Percentiles rank a stretch among this genome's conserved stretches.
Evolutionary conservation across 495 filamentous ascomycete species (phyloP).

Genomic region (Penicillium herquei): DNA sequence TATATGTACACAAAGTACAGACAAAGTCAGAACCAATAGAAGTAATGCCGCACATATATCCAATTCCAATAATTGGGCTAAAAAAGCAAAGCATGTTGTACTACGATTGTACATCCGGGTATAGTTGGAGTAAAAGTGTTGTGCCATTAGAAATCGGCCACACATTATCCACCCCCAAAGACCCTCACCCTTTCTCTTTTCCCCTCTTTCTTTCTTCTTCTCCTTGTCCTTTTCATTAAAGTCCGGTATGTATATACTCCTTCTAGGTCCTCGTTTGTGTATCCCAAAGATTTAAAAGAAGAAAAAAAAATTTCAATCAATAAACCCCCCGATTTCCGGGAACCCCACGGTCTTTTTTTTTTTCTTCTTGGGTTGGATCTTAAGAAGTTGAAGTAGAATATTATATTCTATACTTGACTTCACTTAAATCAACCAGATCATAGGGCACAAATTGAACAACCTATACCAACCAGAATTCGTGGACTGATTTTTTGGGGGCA

Average conservation of each 20-base stretch:
- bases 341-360: conserved; percentile 20
- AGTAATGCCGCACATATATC: not conserved
- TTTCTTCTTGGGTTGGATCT: not conserved
- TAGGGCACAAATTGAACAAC: no score
- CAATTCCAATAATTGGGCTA: no score
- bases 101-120: not conserved
- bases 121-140: not conserved
- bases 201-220: conserved; percentile 12
- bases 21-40: not conserved
- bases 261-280: not conserved
- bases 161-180: conserved; percentile 17
- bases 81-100: no score
- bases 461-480: no score
- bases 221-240: conserved; percentile 17
- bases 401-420: no score
- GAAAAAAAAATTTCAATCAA: conserved; percentile 5
- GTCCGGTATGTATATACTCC: no score
- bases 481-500: conserved; percentile 10
- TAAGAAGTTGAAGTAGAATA: not conserved
- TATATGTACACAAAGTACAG: no score
- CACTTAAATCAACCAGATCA: no score
- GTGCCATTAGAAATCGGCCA: no score
- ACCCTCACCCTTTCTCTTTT: conserved; percentile 18
- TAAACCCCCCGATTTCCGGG: conserved; percentile 12
- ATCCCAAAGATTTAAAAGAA: conserved; percentile 8